Base-by-base conservation (phyloP, 2,329 filamentous ascomycete genomes). In the Neurospora sp. region DNA sequence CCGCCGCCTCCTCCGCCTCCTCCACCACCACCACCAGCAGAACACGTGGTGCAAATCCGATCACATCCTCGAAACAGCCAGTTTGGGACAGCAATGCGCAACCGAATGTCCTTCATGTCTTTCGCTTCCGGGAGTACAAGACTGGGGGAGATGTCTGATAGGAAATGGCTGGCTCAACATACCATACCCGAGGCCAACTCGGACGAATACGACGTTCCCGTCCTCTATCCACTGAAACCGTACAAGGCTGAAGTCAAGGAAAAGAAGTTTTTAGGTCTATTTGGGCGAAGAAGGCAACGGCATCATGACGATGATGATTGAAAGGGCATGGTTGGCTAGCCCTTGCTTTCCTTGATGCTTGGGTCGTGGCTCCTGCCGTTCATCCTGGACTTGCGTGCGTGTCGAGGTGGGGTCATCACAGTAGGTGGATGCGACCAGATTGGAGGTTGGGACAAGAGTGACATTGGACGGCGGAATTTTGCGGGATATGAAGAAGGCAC, bases 61-160 rank as follows among this genome's bases (percentile, higher is more conserved):
- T 39, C 52, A 36, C 28, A 62, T 36, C 52, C 52, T 10, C 52
- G 52, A 36, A 33, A 62, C 52, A 62, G 52, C 52, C 52, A 62
- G 52, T 62, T 62, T 62, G 52, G 66, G 19, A 38, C 70, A 66
- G 66, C 67, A 17, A 67, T 46, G 52, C 62, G 71, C 11, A 74
- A 78, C 37, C 73, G 77, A 38, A 71, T 78, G n/a, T 80, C 79
- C 2, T 71, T 79, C 10, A 66, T 75, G 33, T 77, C 78, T 1
- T 75, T 76, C 41, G 74, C 77, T 0, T 77, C 77, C 0, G 77
- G 74, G 68, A 80, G 78, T 75, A 80, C 78, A n/a, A 76, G 74
- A 69, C 74, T 80, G 6, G 79, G 79, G 8, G 77, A 80, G 66
- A 78, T 80, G 4, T 78, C 79, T 0, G 74, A 78, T 66, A 73